Conservation (phyloP, 805 yeast genomes). For the Candida piceae region DNA sequence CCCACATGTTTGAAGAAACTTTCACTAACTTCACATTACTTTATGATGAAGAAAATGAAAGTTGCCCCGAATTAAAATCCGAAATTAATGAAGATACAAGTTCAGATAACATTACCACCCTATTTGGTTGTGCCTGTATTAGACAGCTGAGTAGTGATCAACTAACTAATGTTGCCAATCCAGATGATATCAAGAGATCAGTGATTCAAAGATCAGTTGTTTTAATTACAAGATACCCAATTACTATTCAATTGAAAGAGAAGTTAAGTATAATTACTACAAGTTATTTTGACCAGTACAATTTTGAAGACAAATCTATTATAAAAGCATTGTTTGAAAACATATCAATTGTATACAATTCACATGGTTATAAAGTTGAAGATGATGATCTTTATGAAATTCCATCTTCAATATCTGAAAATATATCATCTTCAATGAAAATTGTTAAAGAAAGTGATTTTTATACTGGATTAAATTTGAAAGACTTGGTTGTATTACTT, state of each 20-base stretch:
- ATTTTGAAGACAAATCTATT: conserved; percentile 65
- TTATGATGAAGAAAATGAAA: conserved; percentile 50
- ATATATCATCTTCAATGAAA: conserved; percentile 15
- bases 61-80: conserved; percentile 40
- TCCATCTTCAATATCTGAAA: conserved; percentile 1
- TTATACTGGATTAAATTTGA: conserved; percentile 68
- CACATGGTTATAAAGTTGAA: conserved; percentile 22
- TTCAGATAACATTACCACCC: conserved; percentile 49
- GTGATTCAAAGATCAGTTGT: conserved; percentile 90
- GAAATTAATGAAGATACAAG: conserved; percentile 16
- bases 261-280: conserved; percentile 85
- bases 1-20: conserved; percentile 90
- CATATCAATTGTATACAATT: conserved; percentile 40
- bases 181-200: conserved; percentile 43
- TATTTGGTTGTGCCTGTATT: conserved; percentile 94
- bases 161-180: conserved; percentile 35
- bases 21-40: conserved; percentile 84
- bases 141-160: conserved; percentile 70
- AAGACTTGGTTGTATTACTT: conserved; percentile 56
- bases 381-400: conserved; percentile 29
- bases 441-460: conserved; percentile 51
- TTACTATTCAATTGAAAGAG: conserved; percentile 83
- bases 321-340: conserved; percentile 69
- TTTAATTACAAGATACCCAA: conserved; percentile 73
- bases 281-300: conserved; percentile 76